Conservation (phyloP, 345 rosid species). For the Microthlaspi erraticum region DNA sequence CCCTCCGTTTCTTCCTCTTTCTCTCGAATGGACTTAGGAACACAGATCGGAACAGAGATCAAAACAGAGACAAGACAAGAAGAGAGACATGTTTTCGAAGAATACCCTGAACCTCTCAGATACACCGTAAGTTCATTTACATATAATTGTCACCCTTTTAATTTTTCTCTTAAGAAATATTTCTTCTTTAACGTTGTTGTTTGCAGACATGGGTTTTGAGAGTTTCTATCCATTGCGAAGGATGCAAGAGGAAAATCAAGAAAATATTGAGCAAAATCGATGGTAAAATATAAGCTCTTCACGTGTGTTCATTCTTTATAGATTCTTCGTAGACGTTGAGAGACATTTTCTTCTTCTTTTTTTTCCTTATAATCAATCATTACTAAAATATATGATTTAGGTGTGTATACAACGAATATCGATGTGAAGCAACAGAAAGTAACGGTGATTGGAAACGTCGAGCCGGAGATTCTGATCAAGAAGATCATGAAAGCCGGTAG, state of each 20-base stretch:
- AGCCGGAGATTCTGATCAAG: conserved; percentile 62
- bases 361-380: neutral
- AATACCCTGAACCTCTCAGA: conserved; percentile 54
- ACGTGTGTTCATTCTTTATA: conserved; percentile 5
- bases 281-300: conserved; percentile 46
- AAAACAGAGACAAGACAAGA: conserved; percentile 56
- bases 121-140: conserved; percentile 58
- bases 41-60: conserved; percentile 44
- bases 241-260: conserved; percentile 84
- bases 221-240: conserved; percentile 89
- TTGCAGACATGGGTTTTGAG: conserved; percentile 67
- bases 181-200: neutral
- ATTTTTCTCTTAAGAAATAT: neutral
- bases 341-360: neutral
- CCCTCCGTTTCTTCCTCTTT: conserved; percentile 23
- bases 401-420: conserved; percentile 68
- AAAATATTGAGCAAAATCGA: conserved; percentile 71
- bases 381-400: conserved; percentile 32
- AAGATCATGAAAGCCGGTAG: conserved; percentile 74
- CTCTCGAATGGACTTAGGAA: conserved; percentile 35
- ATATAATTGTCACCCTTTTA: neutral
- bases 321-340: neutral
- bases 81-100: conserved; percentile 41
- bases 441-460: conserved; percentile 69
- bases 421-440: conserved; percentile 81